A percentile compares a stretch with the other conserved stretches of the same genome.
phyloP scores from a whole-genome alignment of 2,329 filamentous ascomycete species.

The Davidsoniella virescens region DNA sequence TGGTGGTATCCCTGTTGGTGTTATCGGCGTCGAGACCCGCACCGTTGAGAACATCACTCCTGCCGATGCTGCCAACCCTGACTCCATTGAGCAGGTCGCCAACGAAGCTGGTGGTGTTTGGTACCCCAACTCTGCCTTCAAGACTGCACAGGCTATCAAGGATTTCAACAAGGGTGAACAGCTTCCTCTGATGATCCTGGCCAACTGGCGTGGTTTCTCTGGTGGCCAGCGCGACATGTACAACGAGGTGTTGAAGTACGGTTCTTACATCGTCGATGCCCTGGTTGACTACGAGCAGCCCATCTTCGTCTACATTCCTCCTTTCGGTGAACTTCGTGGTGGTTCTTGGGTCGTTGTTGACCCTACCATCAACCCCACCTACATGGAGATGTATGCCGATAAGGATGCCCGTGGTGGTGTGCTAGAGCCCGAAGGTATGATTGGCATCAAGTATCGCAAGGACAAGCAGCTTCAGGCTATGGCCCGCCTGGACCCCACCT shows the following conservation, averaged over 20 bases:
- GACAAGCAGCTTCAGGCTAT: slow-evolving; percentile 97
- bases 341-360: slow-evolving; percentile 99
- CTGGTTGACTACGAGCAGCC: slow-evolving; percentile 98
- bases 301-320: slow-evolving; percentile 97
- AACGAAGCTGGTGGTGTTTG: slow-evolving; percentile 97
- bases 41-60: slow-evolving; percentile 94
- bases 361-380: slow-evolving; percentile 88
- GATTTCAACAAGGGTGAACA: slow-evolving; percentile 99
- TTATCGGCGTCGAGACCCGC: slow-evolving; percentile 91
- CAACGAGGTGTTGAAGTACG: slow-evolving; percentile 99
- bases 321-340: slow-evolving; percentile 89
- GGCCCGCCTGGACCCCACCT: slow-evolving; percentile 76
- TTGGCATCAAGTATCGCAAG: slow-evolving; percentile 96
- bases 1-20: slow-evolving; percentile 93
- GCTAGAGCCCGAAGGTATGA: slow-evolving; percentile 91
- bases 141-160: slow-evolving; percentile 95
- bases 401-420: slow-evolving; percentile 91
- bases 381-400: slow-evolving; percentile 99
- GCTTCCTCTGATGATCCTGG: slow-evolving; percentile 94
- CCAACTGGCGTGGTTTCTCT: slow-evolving; percentile 99
- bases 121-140: slow-evolving; percentile 99
- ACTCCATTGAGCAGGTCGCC: slow-evolving; percentile 88
- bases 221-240: slow-evolving; percentile 99
- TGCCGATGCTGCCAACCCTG: slow-evolving; percentile 92
- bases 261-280: slow-evolving; percentile 96